These are phyloP conservation scores for Penicillium sp. DNA, from an alignment of 2,329 filamentous ascomycete species.

Conservation along the genomic window DNA sequence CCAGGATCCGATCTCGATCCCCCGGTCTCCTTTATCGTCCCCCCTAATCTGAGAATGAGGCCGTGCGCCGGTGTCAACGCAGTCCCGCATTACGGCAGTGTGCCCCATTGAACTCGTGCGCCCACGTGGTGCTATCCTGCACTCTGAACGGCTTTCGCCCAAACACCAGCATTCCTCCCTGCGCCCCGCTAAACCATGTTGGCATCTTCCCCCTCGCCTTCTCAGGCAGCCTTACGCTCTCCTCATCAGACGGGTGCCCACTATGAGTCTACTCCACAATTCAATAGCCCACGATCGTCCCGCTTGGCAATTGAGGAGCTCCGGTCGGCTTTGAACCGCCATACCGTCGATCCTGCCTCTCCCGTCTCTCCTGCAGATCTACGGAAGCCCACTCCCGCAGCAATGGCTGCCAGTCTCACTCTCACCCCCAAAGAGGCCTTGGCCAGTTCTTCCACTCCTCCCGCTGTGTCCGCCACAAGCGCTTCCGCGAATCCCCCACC, in stretches of 20 bases:
- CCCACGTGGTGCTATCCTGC: conserved; percentile 36
- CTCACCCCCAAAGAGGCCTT: conserved; percentile 11
- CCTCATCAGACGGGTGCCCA: conserved; percentile 23
- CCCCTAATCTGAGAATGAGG: conserved; percentile 20
- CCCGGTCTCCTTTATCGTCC: conserved; percentile 1
- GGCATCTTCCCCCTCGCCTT: conserved; percentile 41
- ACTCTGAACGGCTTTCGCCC: conserved; percentile 18
- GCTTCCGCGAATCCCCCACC: conserved; percentile 17
- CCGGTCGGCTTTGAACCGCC: conserved; percentile 36
- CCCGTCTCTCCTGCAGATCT: conserved; percentile 32
- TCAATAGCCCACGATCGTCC: conserved; percentile 32
- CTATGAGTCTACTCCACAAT: conserved; percentile 31
- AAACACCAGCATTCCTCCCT: conserved; percentile 18
- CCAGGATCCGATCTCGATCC: conserved; percentile 3
- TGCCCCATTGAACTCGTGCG: conserved; percentile 33
- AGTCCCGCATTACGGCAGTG: conserved; percentile 24
- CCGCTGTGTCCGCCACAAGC: conserved; percentile 14
- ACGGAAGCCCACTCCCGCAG: conserved; percentile 32
- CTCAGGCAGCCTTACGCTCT: conserved; percentile 35
- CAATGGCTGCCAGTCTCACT: conserved; percentile 8
- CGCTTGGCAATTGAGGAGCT: conserved; percentile 40
- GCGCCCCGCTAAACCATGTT: conserved; percentile 28
- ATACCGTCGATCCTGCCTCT: conserved; percentile 35
- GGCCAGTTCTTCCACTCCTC: conserved; percentile 18
- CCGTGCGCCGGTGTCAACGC: conserved; percentile 28